A percentile compares a stretch with the other conserved stretches of the same genome.
Evolutionary conservation across 768 basidiomycete species (phyloP).

Genomic region (Suillus subalutaceus): DNA sequence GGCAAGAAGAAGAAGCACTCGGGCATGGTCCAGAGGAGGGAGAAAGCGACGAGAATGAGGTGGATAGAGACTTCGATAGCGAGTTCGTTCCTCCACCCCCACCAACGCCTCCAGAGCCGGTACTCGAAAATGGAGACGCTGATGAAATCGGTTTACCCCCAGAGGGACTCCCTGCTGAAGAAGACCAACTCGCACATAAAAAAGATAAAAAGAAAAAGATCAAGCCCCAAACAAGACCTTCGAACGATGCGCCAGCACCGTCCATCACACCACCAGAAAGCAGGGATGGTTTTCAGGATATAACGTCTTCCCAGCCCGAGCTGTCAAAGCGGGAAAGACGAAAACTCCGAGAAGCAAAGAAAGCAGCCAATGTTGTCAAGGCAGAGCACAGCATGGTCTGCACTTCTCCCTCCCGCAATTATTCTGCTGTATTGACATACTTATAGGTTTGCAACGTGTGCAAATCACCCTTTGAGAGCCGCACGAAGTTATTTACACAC

Average conservation of each 20-base stretch:
- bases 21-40: slow-evolving; percentile 46
- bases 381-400: slow-evolving; percentile 13
- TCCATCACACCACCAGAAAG: neutral
- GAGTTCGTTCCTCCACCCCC: slow-evolving; percentile 17
- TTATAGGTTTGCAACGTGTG: slow-evolving; percentile 69
- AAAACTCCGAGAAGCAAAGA: slow-evolving; percentile 75
- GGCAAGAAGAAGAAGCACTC: slow-evolving; percentile 68
- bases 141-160: slow-evolving; percentile 3
- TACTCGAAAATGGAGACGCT: slow-evolving; percentile 6
- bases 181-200: neutral
- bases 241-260: neutral
- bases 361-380: slow-evolving; percentile 34
- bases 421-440: slow-evolving; percentile 13
- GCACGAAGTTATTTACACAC: slow-evolving; percentile 76
- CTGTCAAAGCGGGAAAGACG: slow-evolving; percentile 84
- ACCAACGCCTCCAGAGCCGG: slow-evolving; percentile 12
- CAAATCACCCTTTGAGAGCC: slow-evolving; percentile 59
- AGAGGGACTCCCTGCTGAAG: slow-evolving; percentile 11
- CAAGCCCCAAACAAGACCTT: slow-evolving; percentile 10
- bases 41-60: slow-evolving; percentile 25
- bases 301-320: slow-evolving; percentile 22
- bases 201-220: slow-evolving; percentile 15
- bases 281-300: slow-evolving; percentile 4
- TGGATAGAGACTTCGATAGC: slow-evolving; percentile 8
- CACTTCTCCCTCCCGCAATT: slow-evolving; percentile 9